Evolutionary conservation across 1,284 basidiomycete genomes (phyloP).

Genomic region (Gyrodon tennesseensis): DNA sequence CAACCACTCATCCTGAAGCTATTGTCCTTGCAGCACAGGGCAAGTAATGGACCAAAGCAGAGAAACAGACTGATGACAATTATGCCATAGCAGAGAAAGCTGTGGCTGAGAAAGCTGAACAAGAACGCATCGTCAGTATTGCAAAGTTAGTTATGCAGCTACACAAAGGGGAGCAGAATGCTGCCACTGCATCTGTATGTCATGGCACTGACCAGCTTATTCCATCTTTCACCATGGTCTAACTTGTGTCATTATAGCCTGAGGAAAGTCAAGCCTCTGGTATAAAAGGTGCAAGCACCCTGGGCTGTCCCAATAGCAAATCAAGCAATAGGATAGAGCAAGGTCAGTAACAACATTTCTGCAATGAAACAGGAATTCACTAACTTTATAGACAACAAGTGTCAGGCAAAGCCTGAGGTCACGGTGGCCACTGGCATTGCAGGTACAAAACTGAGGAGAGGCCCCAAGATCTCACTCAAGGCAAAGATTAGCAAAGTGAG

Average conservation of each 20-base stretch:
- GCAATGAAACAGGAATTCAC: neutral
- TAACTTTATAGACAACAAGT: too few species aligned
- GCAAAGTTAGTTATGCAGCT: constrained; percentile 13
- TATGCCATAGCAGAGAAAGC: constrained; percentile 2
- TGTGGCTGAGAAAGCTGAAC: constrained; percentile 11
- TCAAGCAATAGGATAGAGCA: neutral
- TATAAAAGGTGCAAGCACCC: neutral
- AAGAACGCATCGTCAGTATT: constrained; percentile 11
- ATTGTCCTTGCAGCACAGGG: neutral
- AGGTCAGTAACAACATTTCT: neutral
- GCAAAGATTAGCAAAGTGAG: too few species aligned
- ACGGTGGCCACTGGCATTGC: too few species aligned
- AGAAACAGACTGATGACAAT: constrained; percentile 1
- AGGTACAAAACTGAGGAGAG: too few species aligned
- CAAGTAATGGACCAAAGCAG: neutral
- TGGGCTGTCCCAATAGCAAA: too few species aligned
- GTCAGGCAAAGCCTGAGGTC: too few species aligned
- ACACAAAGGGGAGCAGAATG: too few species aligned
- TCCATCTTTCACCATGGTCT: neutral
- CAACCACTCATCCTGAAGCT: too few species aligned
- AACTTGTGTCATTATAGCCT: neutral
- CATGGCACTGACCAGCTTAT: too few species aligned
- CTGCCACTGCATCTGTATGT: too few species aligned
- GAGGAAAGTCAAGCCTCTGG: neutral
- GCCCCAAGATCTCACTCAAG: too few species aligned